Base-by-base conservation (phyloP, 352 stramenopile species). In the Pythium myriotylum region DNA sequence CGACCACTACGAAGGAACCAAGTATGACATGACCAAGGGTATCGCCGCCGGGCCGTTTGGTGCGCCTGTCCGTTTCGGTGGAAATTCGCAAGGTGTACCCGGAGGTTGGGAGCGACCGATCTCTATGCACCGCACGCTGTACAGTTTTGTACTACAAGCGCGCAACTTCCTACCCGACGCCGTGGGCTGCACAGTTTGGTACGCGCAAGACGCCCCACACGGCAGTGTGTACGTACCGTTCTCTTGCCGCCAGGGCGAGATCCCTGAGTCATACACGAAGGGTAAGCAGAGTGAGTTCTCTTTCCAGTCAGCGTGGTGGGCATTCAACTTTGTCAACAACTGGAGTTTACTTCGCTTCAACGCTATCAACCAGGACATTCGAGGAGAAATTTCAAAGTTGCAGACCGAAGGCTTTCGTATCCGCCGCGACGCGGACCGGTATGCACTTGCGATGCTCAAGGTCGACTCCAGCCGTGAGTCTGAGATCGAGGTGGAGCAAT, bases 1-100 rank as follows among this genome's bases (percentile, higher is more conserved):
- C 0, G 88, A 98, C 59, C 86, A 97, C 62, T 98, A 97, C 61
- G 74, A 97, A 82, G 88, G 86, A 27, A 98, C 91, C 7, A 46
- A 70, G 37, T 98, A 93, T 59, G 84, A 96, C 55, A 85, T 96
- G 74, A 91, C 75, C 7, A 84, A 95, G 68, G 88, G 88, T 0
- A 55, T 94, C 20, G 79, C 87, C 5, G 90, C 84, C 37, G 94
- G 94, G n/a, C 91, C 93, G 4, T 98, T 97, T 70, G 89, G 91
- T 19, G 71, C 79, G 20, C 92, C 92, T 1, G 82, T 98, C 56
- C 86, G 91, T 16, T 97, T 85, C 76, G 76, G 78, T 2, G 79
- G 84, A 17, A 78, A 71, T 37, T 16, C 72, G 14, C 59, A 79
- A 17, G 79, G 76, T 23, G 72, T 88, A 24, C 53, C 73, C 20